Evolutionary conservation across 2,329 filamentous ascomycete genomes (phyloP).

Genomic region (Alternaria sp.): DNA sequence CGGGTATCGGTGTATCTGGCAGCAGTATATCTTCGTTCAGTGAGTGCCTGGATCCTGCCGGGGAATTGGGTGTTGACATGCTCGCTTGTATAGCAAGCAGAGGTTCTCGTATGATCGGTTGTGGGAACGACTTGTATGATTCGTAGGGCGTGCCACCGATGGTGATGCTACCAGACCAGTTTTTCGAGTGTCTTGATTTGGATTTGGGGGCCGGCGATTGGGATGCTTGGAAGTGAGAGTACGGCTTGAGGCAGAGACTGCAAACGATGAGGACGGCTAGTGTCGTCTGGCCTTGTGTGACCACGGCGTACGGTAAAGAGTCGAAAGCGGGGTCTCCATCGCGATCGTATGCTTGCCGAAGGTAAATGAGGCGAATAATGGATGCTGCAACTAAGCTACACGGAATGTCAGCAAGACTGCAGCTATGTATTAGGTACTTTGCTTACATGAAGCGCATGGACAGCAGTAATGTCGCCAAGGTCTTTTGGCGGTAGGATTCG

Average conservation of each 20-base stretch:
- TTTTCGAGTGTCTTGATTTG: constrained; percentile 17
- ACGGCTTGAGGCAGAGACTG: constrained; percentile 25
- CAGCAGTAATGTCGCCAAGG: constrained; percentile 23
- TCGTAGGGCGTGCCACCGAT: constrained; percentile 28
- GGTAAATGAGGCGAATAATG: constrained; percentile 25
- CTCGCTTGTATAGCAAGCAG: constrained; percentile 24
- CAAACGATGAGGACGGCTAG: constrained; percentile 33
- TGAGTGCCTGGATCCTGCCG: not conserved
- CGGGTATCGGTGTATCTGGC: constrained; percentile 17
- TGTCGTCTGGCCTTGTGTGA: constrained; percentile 30
- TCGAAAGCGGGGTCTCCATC: constrained; percentile 21
- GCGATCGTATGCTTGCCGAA: constrained; percentile 17
- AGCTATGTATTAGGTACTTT: not conserved
- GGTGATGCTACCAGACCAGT: constrained; percentile 26
- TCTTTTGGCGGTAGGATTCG: constrained; percentile 21
- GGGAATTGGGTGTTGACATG: constrained; percentile 20
- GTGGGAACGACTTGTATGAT: constrained; percentile 10
- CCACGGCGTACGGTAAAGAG: constrained; percentile 28
- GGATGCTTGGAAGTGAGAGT: constrained; percentile 9
- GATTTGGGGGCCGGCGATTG: constrained; percentile 8
- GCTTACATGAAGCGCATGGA: constrained; percentile 30
- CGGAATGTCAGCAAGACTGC: not conserved
- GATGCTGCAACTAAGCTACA: constrained; percentile 31
- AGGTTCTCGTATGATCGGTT: constrained; percentile 15
- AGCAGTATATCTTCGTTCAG: constrained; percentile 11